Evolutionary conservation across 805 yeast species (phyloP).

Genomic region (Clavispora asparagi): DNA sequence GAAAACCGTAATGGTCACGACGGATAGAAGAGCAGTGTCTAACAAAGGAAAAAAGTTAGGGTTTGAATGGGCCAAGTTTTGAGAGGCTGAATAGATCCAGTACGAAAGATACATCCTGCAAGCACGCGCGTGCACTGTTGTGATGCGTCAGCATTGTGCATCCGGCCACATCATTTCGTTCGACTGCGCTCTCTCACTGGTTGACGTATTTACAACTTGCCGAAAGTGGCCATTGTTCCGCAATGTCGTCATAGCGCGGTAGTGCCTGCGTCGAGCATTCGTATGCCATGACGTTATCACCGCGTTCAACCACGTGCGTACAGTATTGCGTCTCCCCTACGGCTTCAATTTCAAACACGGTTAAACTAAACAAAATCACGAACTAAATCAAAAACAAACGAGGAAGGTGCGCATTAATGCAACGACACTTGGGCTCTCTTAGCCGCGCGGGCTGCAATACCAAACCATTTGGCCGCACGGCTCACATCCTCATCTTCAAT

Average conservation of each 20-base stretch:
- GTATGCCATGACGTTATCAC: neutral
- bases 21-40: neutral
- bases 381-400: neutral
- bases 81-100: neutral
- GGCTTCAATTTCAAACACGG: neutral
- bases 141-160: neutral
- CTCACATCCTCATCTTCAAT: conserved; percentile 42
- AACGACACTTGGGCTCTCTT: conserved; percentile 20
- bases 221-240: neutral
- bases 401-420: neutral
- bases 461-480: conserved; percentile 40
- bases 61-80: neutral
- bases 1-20: neutral
- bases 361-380: neutral
- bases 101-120: neutral
- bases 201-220: neutral
- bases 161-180: neutral
- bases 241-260: neutral
- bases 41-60: neutral
- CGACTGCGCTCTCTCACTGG: neutral
- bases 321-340: neutral
- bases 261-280: neutral
- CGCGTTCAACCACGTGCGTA: neutral
- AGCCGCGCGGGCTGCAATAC: conserved; percentile 34
- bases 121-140: neutral